A percentile compares a stretch with the other conserved stretches of the same genome.
Evolutionary conservation across 2,329 filamentous ascomycete genomes (phyloP).

Genomic region (Falciphora oryzae): DNA sequence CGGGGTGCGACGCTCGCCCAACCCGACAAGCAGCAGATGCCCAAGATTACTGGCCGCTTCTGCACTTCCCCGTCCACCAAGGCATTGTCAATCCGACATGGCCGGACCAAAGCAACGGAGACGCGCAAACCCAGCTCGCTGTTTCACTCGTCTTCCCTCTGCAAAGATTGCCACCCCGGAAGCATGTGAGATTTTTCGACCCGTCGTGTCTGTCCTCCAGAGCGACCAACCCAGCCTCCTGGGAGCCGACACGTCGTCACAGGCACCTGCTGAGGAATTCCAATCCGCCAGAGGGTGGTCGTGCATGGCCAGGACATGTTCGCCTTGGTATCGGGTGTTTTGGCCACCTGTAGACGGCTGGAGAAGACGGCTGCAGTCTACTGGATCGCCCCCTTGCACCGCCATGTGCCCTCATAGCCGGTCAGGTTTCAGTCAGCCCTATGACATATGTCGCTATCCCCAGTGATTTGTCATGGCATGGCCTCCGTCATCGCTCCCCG

Average conservation of each 20-base stretch:
- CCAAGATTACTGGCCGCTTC: background rate
- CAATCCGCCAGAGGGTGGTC: no score
- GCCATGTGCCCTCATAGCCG: background rate
- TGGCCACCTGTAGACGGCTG: background rate
- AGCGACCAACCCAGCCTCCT: no score
- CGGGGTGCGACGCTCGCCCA: background rate
- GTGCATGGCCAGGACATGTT: no score
- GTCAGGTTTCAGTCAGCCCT: background rate
- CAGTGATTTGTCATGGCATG: background rate
- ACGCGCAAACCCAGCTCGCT: background rate
- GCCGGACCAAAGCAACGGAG: background rate
- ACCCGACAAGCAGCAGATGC: no score
- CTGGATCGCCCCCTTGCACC: background rate
- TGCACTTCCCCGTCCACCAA: background rate
- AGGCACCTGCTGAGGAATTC: no score
- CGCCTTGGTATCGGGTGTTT: background rate
- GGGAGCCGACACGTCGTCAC: no score
- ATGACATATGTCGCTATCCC: background rate
- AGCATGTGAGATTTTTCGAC: background rate
- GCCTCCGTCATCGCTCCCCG: background rate
- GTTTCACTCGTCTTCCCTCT: background rate
- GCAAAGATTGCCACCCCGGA: background rate
- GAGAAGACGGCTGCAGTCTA: background rate
- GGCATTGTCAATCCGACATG: background rate
- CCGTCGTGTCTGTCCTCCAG: no score